A percentile compares a stretch with the other conserved stretches of the same genome.
Evolutionary conservation across 2,329 filamentous ascomycete species (phyloP).

Genomic region (Aspergillus felis): DNA sequence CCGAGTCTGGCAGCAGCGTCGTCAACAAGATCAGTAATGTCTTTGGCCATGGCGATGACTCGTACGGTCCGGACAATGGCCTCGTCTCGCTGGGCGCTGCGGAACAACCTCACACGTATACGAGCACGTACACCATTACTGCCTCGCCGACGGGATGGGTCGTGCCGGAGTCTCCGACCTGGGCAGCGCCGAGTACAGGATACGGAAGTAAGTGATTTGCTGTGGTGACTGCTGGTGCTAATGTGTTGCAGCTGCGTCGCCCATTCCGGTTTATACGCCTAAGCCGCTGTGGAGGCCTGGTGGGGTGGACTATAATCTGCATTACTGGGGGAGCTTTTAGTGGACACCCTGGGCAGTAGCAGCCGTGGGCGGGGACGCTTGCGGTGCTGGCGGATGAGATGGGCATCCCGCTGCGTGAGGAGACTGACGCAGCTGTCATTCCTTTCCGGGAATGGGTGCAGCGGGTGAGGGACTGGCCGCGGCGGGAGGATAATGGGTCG

Average conservation of each 20-base stretch:
- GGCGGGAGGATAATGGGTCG: no score
- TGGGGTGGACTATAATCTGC: conserved; percentile 26
- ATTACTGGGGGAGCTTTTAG: conserved; percentile 29
- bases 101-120: conserved; percentile 15
- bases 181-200: conserved; percentile 28
- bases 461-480: no score
- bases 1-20: conserved; percentile 14
- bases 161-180: conserved; percentile 25
- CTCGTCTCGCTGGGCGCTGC: no score
- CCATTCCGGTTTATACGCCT: conserved; percentile 31
- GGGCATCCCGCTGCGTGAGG: no score
- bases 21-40: conserved; percentile 35
- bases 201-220: conserved; percentile 22
- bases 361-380: no score
- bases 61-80: conserved; percentile 9
- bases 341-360: no score
- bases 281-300: conserved; percentile 29
- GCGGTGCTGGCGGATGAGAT: no score
- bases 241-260: conserved; percentile 18
- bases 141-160: conserved; percentile 26
- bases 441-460: no score
- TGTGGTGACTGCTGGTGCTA: no score
- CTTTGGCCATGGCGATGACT: conserved; percentile 30
- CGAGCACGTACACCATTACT: conserved; percentile 28
- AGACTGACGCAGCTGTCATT: no score